Base-by-base conservation (phyloP, 352 stramenopile species). In the Pythium sukuiense region DNA sequence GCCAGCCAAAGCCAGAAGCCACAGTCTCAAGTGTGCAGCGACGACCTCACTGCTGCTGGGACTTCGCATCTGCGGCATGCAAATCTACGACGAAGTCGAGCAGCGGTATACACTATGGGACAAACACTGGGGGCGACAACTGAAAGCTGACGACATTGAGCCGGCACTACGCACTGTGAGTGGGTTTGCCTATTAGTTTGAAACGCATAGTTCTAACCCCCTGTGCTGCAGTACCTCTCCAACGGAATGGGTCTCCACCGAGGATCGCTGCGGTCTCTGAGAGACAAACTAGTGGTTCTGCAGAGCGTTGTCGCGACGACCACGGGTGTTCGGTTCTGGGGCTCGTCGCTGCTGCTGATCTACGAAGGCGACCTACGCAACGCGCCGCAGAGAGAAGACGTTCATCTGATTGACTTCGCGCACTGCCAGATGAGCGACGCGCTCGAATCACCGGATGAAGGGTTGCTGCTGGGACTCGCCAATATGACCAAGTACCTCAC, bases 361-460 rank as follows among this genome's bases (percentile, higher is more conserved):
- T 90, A 92, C 71, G 85, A 93, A 66, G 85, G 85, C 29, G 85
- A 91, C 45, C 63, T 72, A 48, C 73, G 61, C 3, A 61, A 66
- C 29, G 71, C 53, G 0, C 45, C 56, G 46, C 52, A 50, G 0
- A 72, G 62, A 18, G 72, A 72, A 29, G 81, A 89, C 61, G 76
- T 90, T 39, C 80, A 82, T 41, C 69, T 93, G 24, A 92, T 93
- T 35, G 83, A 93, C 72, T 91, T 93, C 69, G 85, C 83, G 37
- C 84, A 93, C 50, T 86, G 85, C 59, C 80, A 93, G 64, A 87
- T 89, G 72, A 88, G 74, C 63, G 59, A 74, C 32, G 63, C 56
- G 18, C 69, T 90, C 14, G 72, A 71, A 27, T 74, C 74, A 26
- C 71, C 83, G 2, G 85, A 93, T 54, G 76, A 90, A 46, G 81